Percentiles rank a stretch among this genome's conserved stretches.
phyloP scores from a whole-genome alignment of 2,329 filamentous ascomycete genomes.

The Alternaria brassicae region DNA sequence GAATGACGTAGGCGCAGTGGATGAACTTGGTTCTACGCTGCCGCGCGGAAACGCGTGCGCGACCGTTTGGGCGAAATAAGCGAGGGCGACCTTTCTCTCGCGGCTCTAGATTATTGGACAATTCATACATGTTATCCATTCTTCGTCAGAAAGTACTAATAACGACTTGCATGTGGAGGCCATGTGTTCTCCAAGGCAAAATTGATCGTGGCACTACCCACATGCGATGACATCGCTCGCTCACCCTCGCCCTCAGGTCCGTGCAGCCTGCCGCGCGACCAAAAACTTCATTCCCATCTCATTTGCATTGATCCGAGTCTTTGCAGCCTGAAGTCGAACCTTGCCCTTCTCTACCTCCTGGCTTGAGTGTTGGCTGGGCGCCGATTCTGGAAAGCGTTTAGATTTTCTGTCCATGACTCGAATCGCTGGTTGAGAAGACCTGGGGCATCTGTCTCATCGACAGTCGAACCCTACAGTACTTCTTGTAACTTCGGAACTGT shows the following conservation, averaged over 20 bases:
- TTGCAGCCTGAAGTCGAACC: no score
- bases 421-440: no score
- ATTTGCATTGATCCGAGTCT: no score
- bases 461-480: background rate
- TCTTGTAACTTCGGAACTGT: background rate
- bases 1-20: slow-evolving; percentile 12
- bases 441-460: no score
- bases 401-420: no score
- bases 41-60: slow-evolving; percentile 1
- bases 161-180: background rate
- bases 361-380: no score
- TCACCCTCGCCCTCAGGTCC: background rate
- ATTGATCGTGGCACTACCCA: background rate
- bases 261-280: background rate
- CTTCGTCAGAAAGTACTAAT: background rate
- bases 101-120: background rate
- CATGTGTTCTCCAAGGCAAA: background rate
- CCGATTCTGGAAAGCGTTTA: no score
- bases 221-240: background rate
- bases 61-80: slow-evolving; percentile 4
- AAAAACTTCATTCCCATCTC: background rate
- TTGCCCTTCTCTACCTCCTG: no score
- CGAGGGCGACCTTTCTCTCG: background rate
- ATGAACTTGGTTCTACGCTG: slow-evolving; percentile 13
- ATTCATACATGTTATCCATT: background rate